Base-by-base conservation (phyloP, 768 basidiomycete genomes). In the Trametes cinnabarina region DNA sequence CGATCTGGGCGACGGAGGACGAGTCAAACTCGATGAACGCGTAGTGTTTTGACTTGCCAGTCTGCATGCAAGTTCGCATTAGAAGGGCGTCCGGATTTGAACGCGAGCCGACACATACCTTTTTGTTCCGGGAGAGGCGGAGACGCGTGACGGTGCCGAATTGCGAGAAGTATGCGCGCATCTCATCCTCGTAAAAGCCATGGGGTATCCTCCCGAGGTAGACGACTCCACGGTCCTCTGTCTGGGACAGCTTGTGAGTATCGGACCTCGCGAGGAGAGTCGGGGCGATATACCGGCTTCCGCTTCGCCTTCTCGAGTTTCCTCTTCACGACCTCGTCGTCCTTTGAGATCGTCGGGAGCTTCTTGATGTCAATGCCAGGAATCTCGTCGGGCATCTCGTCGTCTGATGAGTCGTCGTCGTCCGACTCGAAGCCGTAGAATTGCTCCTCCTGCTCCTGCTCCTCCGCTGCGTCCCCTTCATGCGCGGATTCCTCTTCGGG, bases 111-210 rank as follows among this genome's bases (percentile, higher is more conserved):
- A 28, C 12, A 61, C 63, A 10, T 19, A 88, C 96, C 84, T 88
- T 92, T 78, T 94, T 94, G 71, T 95, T 99, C 59, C 97, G 84
- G 3, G 95, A 96, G 15, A 99, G 74, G 7, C 97, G 84, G 25
- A 98, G 69, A 46, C 96, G 86, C 17, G 91, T 88, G 23, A 99
- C 85, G 41, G 86, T 82, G 4, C 97, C 97, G 63, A 98, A 99
- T 70, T 99, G 97, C 25, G 88, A 82, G 69, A 99, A 97, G 75
- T 98, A 98, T 2, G 84, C 86, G 62, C 84, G 85, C 72, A 98
- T 85, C 72, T 98, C 88, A 53, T 92, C 92, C 73, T 99, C 97
- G 73, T 93, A 96, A 75, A 99, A 98, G 20, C 97, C 97, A 65
- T 98, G 94, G 2, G 97, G 97, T 52, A 99, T 81, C 58, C 94